Conservation (phyloP, 176 grass and related monocot genomes). For the Aegilops longissima region DNA sequence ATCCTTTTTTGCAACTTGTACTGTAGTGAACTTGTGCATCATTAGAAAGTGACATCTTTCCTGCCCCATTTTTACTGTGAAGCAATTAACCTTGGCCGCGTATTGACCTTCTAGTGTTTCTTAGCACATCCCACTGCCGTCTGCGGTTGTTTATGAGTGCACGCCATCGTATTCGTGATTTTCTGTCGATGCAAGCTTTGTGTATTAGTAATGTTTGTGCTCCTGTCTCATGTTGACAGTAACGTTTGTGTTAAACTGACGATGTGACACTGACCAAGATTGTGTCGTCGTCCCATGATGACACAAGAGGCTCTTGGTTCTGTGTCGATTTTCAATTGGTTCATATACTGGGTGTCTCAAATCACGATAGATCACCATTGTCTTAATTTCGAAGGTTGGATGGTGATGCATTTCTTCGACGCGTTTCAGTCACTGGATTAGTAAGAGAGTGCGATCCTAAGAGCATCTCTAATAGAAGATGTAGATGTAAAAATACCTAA, state of each 20-base stretch:
- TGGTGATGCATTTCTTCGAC: too few species aligned
- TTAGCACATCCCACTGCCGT: not conserved
- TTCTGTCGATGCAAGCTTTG: not conserved
- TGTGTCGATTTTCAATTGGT: not conserved
- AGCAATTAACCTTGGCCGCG: not conserved
- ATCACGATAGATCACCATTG: not conserved
- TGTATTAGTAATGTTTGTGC: not conserved
- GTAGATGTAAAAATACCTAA: too few species aligned
- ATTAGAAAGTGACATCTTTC: not conserved
- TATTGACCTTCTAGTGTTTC: not conserved
- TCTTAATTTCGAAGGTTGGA: not conserved
- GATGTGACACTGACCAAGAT: not conserved
- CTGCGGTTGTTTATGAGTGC: not conserved
- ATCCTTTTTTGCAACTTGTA: not conserved
- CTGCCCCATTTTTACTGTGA: not conserved
- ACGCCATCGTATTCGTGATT: not conserved
- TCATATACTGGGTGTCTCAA: not conserved
- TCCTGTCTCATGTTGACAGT: too few species aligned
- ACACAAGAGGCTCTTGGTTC: not conserved
- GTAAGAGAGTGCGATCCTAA: not conserved
- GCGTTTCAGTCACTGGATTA: not conserved
- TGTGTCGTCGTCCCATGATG: not conserved
- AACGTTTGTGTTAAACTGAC: not conserved
- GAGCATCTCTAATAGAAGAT: too few species aligned
- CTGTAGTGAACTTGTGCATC: not conserved